A percentile compares a stretch with the other conserved stretches of the same genome.
phyloP scores from a whole-genome alignment of 129 eudicot genomes.

The Pittosporum tobira region DNA sequence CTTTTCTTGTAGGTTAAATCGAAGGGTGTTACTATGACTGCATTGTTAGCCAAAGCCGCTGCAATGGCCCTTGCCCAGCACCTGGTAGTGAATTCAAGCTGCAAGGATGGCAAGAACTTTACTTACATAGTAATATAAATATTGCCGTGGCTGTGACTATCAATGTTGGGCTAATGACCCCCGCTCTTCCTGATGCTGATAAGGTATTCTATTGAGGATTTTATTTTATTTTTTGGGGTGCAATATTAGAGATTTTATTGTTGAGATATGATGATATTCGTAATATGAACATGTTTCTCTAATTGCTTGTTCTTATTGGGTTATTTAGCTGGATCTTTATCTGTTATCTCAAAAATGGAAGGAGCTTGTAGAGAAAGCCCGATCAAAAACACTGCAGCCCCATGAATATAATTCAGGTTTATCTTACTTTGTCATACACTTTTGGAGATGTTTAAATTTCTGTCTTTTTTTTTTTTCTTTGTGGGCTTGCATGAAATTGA shows the following conservation, averaged over 20 bases:
- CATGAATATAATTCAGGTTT: slow-evolving; percentile 85
- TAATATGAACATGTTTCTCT: not conserved
- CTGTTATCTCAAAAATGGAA: slow-evolving; percentile 88
- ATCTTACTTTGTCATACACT: not conserved
- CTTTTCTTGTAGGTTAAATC: slow-evolving; percentile 82
- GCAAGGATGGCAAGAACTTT: slow-evolving; percentile 87
- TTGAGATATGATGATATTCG: not conserved
- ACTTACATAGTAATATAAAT: slow-evolving; percentile 54
- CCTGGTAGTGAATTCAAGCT: slow-evolving; percentile 71
- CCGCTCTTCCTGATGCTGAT: slow-evolving; percentile 92
- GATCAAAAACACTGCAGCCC: slow-evolving; percentile 84
- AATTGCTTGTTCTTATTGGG: slow-evolving; percentile 16
- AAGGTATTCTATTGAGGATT: slow-evolving; percentile 34
- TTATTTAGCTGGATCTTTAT: slow-evolving; percentile 78
- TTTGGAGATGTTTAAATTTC: slow-evolving; percentile 6
- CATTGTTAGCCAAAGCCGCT: slow-evolving; percentile 80
- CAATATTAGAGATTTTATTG: too few relatives aligned
- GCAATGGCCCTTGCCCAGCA: slow-evolving; percentile 89
- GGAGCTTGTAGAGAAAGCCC: slow-evolving; percentile 96
- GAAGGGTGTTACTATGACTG: slow-evolving; percentile 93
- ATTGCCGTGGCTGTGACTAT: slow-evolving; percentile 89
- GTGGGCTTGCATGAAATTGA: not conserved
- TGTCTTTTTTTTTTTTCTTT: not conserved
- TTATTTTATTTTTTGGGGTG: not conserved
- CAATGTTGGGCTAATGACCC: slow-evolving; percentile 90